Percentiles rank a stretch among this genome's conserved stretches.
phyloP scores from a whole-genome alignment of 441 rosid species.

The Adansonia gregorii region DNA sequence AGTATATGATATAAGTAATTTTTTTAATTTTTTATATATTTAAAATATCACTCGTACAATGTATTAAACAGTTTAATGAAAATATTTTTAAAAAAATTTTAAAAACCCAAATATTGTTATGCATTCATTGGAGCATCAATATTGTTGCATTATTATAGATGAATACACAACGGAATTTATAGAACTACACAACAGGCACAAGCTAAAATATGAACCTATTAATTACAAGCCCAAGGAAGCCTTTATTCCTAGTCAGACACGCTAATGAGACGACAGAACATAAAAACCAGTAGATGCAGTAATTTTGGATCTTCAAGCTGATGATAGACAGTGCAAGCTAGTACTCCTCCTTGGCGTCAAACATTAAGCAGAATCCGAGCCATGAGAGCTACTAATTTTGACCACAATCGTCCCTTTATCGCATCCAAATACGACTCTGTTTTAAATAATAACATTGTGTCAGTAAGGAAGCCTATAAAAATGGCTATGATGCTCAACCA shows the following conservation, averaged over 20 bases:
- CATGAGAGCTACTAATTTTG: constrained; percentile 16
- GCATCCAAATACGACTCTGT: constrained; percentile 36
- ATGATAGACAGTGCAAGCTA: not conserved
- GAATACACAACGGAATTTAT: not conserved
- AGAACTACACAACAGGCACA: not conserved
- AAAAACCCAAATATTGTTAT: no score
- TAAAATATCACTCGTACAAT: no score
- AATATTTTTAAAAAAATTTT: no score
- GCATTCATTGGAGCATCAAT: not conserved
- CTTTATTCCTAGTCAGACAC: not conserved
- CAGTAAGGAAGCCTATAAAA: not conserved
- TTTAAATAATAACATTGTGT: not conserved
- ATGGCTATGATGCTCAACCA: not conserved
- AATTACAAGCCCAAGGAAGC: not conserved
- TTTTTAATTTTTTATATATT: no score
- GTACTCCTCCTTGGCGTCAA: not conserved
- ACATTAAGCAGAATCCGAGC: not conserved
- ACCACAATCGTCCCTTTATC: constrained; percentile 31
- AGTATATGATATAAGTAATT: no score
- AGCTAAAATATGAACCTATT: not conserved
- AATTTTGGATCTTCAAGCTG: not conserved
- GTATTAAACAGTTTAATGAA: no score
- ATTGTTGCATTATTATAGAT: not conserved
- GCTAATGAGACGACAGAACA: not conserved
- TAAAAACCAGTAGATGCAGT: not conserved